phyloP scores from a whole-genome alignment of 2,329 filamentous ascomycete species.

The Botrytis galanthina region DNA sequence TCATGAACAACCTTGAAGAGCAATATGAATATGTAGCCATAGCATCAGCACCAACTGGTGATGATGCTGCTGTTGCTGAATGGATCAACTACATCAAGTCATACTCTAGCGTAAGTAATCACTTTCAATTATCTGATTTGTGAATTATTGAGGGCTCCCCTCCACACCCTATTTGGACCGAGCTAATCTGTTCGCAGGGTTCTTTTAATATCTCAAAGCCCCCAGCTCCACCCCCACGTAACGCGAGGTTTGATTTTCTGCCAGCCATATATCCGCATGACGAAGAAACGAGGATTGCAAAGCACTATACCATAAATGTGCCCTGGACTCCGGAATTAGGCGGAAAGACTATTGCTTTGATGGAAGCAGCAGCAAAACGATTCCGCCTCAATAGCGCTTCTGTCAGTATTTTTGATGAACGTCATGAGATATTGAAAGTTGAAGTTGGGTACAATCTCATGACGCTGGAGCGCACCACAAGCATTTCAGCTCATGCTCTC shows the following conservation, averaged over 20 bases:
- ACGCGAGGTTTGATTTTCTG: slow-evolving; percentile 34
- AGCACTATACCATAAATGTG: slow-evolving; percentile 29
- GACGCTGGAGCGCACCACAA: slow-evolving; percentile 34
- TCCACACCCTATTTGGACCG: neutral
- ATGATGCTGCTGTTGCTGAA: neutral
- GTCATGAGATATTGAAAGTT: slow-evolving; percentile 38
- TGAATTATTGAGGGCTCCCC: neutral
- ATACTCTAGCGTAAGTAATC: slow-evolving; percentile 25
- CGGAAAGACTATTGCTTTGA: slow-evolving; percentile 27
- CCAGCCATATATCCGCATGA: slow-evolving; percentile 35
- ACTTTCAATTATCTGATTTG: neutral
- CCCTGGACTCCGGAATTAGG: slow-evolving; percentile 30
- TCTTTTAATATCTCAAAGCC: slow-evolving; percentile 39
- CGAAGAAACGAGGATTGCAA: slow-evolving; percentile 32
- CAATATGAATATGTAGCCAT: slow-evolving; percentile 22
- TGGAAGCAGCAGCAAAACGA: slow-evolving; percentile 32
- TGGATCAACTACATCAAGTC: slow-evolving; percentile 25
- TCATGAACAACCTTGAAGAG: slow-evolving; percentile 1
- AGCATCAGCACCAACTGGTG: slow-evolving; percentile 13
- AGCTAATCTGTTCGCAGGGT: slow-evolving; percentile 33
- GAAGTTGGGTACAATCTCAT: slow-evolving; percentile 35
- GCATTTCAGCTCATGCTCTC: slow-evolving; percentile 42
- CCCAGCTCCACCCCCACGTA: slow-evolving; percentile 37
- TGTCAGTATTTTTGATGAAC: slow-evolving; percentile 39
- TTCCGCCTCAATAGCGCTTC: slow-evolving; percentile 36